Percentiles rank a stretch among this genome's conserved stretches.
These are phyloP conservation scores for Phaeosphaeriaceae sp. DNA, from an alignment of 2,329 filamentous ascomycete genomes.

Conservation along the genomic window DNA sequence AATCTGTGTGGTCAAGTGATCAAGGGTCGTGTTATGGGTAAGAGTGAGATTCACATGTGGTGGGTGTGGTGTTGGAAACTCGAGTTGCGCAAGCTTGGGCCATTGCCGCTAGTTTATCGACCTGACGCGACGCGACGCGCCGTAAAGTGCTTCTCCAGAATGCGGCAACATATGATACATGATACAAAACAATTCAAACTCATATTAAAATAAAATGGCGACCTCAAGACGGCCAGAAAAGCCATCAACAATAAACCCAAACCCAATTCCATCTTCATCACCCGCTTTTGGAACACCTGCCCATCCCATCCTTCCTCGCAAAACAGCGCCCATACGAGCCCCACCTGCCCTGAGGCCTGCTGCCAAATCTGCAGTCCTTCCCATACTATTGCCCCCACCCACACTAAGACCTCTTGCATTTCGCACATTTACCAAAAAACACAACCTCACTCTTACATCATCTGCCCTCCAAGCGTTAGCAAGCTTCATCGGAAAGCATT, in stretches of 20 bases:
- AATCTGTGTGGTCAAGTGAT: conserved; percentile 1
- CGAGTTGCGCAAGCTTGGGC: conserved; percentile 7
- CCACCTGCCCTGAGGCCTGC: conserved; percentile 60
- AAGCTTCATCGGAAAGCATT: conserved; percentile 88
- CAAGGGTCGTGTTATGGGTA: conserved; percentile 3
- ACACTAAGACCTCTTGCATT: conserved; percentile 91
- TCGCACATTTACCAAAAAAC: conserved; percentile 95
- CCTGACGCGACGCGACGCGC: conserved; percentile 20
- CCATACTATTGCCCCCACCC: conserved; percentile 85
- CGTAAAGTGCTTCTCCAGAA: conserved; percentile 20
- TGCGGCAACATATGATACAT: neutral
- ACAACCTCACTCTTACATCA: conserved; percentile 90
- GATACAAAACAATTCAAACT: conserved; percentile 6
- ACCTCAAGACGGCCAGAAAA: conserved; percentile 39
- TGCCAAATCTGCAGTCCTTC: conserved; percentile 69
- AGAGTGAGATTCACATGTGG: no score
- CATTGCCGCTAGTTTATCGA: neutral
- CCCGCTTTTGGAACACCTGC: conserved; percentile 88
- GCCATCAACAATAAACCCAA: conserved; percentile 44
- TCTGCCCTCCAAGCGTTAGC: conserved; percentile 85
- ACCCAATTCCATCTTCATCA: conserved; percentile 82
- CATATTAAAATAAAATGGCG: conserved; percentile 27
- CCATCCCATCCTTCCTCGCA: conserved; percentile 71
- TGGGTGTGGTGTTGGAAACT: conserved; percentile 1
- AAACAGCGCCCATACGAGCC: conserved; percentile 50